A percentile compares a stretch with the other conserved stretches of the same genome.
phyloP scores from a whole-genome alignment of 495 filamentous ascomycete species.

The Talaromyces stipitatus region DNA sequence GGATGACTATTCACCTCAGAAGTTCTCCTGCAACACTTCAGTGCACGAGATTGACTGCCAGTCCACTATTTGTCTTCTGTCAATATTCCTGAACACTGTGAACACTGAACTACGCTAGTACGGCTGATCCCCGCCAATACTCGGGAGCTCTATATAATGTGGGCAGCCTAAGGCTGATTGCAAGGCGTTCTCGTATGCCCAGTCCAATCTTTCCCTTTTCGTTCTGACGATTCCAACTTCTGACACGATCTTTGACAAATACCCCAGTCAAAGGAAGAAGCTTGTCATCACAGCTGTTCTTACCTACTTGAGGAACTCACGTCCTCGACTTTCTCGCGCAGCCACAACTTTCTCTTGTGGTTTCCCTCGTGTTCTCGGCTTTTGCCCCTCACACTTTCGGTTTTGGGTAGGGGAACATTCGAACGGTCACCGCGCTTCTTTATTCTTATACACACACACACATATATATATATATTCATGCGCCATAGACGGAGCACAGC shows the following conservation, averaged over 20 bases:
- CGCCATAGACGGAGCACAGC: conserved; percentile 1
- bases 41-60: too few species aligned
- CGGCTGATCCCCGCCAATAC: not conserved
- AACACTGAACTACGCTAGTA: not conserved
- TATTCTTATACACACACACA: not conserved
- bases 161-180: conserved; percentile 3
- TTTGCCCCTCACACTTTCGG: not conserved
- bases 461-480: not conserved
- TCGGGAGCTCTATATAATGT: not conserved
- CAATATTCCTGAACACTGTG: not conserved
- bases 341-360: not conserved
- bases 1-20: not conserved
- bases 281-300: not conserved
- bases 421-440: not conserved
- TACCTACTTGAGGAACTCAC: too few species aligned
- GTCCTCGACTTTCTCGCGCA: not conserved
- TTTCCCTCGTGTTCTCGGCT: not conserved
- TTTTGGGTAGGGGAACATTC: not conserved
- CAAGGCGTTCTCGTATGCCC: conserved; percentile 3
- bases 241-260: not conserved
- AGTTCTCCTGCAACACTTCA: too few species aligned
- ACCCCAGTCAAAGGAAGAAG: not conserved
- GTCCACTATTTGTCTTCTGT: not conserved
- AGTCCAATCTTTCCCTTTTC: not conserved
- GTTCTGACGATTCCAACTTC: not conserved